Conservation (phyloP, 148 eudicot species). For the Rhododendron simsii region DNA sequence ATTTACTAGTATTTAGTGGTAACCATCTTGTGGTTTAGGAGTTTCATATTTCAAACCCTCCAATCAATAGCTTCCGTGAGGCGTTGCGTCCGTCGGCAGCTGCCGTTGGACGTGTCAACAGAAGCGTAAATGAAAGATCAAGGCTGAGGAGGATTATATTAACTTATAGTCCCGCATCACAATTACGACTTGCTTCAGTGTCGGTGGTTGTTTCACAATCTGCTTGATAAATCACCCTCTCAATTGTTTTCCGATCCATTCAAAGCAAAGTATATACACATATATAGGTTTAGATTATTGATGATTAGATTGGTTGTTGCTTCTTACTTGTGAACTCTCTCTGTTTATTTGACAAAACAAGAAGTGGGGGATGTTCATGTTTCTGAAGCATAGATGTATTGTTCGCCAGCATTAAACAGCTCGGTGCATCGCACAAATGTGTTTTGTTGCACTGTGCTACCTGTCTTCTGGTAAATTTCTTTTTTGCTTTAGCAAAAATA, state of each 20-base stretch:
- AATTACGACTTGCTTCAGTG: background rate
- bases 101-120: too few species aligned
- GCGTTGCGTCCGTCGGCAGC: too few species aligned
- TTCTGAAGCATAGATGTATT: constrained; percentile 11
- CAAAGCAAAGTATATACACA: background rate
- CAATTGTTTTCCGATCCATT: background rate
- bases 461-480: constrained; percentile 11
- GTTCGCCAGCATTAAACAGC: constrained; percentile 11
- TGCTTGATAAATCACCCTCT: background rate
- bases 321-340: constrained; percentile 14
- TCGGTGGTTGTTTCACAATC: background rate
- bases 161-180: background rate
- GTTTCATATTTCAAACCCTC: too few species aligned
- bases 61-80: too few species aligned
- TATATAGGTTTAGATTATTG: background rate
- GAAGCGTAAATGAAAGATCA: too few species aligned
- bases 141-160: too few species aligned
- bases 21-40: too few species aligned
- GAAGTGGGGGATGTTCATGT: background rate
- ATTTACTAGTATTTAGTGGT: too few species aligned
- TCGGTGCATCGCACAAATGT: background rate
- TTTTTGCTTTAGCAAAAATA: too few species aligned
- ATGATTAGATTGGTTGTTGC: background rate
- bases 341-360: background rate
- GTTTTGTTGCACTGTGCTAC: constrained; percentile 8